Conservation (phyloP, 1,284 basidiomycete species). For the Ustilago trichophora region DNA sequence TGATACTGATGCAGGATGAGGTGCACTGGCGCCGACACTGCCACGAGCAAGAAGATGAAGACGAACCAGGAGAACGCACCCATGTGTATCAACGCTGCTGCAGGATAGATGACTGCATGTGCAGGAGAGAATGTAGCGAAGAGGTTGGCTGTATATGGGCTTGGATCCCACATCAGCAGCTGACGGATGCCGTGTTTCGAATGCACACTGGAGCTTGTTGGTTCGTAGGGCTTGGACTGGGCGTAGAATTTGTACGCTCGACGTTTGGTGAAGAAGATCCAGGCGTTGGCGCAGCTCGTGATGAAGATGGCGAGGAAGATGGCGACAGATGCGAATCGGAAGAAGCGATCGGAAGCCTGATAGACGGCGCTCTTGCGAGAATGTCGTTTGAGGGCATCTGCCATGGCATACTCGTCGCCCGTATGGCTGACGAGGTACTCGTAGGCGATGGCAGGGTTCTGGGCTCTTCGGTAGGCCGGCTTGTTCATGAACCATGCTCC, state of each 20-base stretch:
- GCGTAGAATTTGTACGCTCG: conserved; percentile 48
- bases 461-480: conserved; percentile 28
- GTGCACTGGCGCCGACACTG: conserved; percentile 33
- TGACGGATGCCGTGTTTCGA: conserved; percentile 35
- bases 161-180: conserved; percentile 47
- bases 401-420: conserved; percentile 46
- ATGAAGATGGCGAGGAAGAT: conserved; percentile 29
- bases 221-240: conserved; percentile 18
- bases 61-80: conserved; percentile 25
- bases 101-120: conserved; percentile 32
- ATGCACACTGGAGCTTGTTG: conserved; percentile 25
- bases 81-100: conserved; percentile 24
- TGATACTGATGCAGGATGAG: conserved; percentile 40
- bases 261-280: conserved; percentile 41
- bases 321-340: conserved; percentile 22
- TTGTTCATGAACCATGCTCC: conserved; percentile 43
- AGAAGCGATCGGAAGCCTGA: conserved; percentile 40
- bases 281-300: conserved; percentile 42
- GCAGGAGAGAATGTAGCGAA: conserved; percentile 43
- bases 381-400: conserved; percentile 35
- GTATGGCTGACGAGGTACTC: conserved; percentile 40
- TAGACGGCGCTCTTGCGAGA: conserved; percentile 35
- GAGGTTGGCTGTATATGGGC: conserved; percentile 30
- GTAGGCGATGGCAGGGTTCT: conserved; percentile 46
- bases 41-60: conserved; percentile 21